Conservation (phyloP, 495 filamentous ascomycete species). For the Aspergillus wentii region DNA sequence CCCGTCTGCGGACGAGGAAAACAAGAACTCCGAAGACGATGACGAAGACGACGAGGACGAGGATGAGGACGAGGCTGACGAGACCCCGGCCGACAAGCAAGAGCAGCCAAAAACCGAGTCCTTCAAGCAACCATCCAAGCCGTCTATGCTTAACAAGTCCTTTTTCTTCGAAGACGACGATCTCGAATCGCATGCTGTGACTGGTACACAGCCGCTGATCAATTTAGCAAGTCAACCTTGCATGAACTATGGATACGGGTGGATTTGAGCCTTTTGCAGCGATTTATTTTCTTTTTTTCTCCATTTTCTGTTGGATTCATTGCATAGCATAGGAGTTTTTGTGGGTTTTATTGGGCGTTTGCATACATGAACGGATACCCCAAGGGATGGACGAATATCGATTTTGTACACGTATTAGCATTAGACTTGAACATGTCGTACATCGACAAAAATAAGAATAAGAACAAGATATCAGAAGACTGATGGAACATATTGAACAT, state of each 20-base stretch:
- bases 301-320: constrained; percentile 11
- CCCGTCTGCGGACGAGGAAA: constrained; percentile 62
- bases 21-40: constrained; percentile 49
- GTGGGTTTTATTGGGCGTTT: constrained; percentile 15
- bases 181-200: constrained; percentile 24
- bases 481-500: no score
- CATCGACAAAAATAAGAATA: no score
- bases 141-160: constrained; percentile 33
- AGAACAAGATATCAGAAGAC: no score
- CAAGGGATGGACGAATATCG: constrained; percentile 15
- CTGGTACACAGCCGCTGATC: constrained; percentile 22
- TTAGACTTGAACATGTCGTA: no score
- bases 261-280: constrained; percentile 24
- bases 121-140: constrained; percentile 25
- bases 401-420: constrained; percentile 9
- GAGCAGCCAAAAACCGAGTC: constrained; percentile 6
- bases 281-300: constrained; percentile 11
- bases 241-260: constrained; percentile 39
- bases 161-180: constrained; percentile 45
- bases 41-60: constrained; percentile 37
- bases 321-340: constrained; percentile 38
- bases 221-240: constrained; percentile 26
- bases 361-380: constrained; percentile 28
- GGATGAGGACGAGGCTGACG: constrained; percentile 29
- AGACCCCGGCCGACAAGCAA: background rate